Base-by-base conservation (phyloP, 371 early-diverging fungal species). In the Mucor indicus region DNA sequence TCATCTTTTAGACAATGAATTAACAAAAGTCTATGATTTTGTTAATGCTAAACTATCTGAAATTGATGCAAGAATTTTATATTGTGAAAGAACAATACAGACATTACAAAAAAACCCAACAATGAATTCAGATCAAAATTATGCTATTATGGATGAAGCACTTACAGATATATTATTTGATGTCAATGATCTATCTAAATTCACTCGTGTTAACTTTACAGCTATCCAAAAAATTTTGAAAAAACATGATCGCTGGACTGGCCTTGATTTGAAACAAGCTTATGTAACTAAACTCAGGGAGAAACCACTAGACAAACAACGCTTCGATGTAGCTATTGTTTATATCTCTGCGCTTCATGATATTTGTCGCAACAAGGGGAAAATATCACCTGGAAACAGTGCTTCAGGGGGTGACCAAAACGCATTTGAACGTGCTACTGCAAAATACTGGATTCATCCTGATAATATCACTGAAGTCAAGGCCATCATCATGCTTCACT, bases 391-490 rank as follows among this genome's bases (percentile, higher is more conserved):
- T 48, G 93, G 92, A 77, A 52, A 61, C 36, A 51, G 31, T 23
- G 45, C 53, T 7, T 35, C 62, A 1, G 62, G 62, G 22, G 56
- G 53, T 4, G 62, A 53, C 30, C 62, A 55, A 23, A 61, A 55
- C 36, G 56, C 56, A 10, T 61, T 61, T 44, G 92, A 95, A 16
- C 80, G 95, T 19, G 80, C 87, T 50, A 93, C 94, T n/a, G 90
- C 90, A 39, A 94, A 98, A 72, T 99, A 96, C 72, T 98, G 98
- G 98, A 93, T 98, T 2, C 94, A 93, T 52, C 89, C 92, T 0
- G 97, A 97, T 63, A 93, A 96, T 58, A 83, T 98, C 25, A 91
- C 90, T 52, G 94, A 95, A 54, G 84, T 98, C 65, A 93, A 95
- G 62, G 84, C 87, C 54, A 73, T 83, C 58, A 91, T 98, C 45